Conservation (phyloP, 1,284 basidiomycete species). For the Inonotus obliquus region DNA sequence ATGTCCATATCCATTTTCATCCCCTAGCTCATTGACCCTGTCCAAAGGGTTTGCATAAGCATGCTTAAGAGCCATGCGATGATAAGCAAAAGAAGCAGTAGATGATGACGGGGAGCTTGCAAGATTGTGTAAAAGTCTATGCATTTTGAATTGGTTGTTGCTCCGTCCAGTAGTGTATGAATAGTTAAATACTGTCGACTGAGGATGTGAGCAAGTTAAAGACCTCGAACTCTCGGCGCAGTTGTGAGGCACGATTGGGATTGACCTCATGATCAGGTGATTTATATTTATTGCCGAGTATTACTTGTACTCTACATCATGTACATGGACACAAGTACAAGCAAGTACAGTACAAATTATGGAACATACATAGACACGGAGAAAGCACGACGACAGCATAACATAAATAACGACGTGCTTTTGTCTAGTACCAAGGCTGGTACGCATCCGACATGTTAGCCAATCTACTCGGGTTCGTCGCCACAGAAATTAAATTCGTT, state of each 20-base stretch:
- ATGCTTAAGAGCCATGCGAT: not conserved
- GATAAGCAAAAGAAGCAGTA: not conserved
- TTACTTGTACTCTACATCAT: not conserved
- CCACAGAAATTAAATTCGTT: constrained; percentile 75
- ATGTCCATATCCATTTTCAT: constrained; percentile 47
- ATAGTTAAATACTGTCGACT: not conserved
- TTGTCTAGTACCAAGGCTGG: constrained; percentile 74
- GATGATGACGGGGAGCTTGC: constrained; percentile 7
- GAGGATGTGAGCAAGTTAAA: too few relatives aligned
- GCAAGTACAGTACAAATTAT: not conserved
- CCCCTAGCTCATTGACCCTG: constrained; percentile 61
- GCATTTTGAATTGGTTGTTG: not conserved
- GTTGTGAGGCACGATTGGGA: too few relatives aligned
- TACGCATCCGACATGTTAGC: constrained; percentile 79
- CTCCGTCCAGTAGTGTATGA: not conserved
- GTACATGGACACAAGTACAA: not conserved
- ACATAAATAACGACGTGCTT: not conserved
- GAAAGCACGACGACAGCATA: not conserved
- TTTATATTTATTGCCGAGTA: too few relatives aligned
- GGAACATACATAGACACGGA: not conserved
- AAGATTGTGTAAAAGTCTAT: constrained; percentile 5
- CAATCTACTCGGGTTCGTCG: constrained; percentile 73
- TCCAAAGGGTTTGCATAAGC: constrained; percentile 32
- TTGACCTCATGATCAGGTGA: not conserved
- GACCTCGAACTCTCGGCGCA: not conserved